phyloP scores from a whole-genome alignment of 768 basidiomycete species.

The Neoboletus brunneissimus region DNA sequence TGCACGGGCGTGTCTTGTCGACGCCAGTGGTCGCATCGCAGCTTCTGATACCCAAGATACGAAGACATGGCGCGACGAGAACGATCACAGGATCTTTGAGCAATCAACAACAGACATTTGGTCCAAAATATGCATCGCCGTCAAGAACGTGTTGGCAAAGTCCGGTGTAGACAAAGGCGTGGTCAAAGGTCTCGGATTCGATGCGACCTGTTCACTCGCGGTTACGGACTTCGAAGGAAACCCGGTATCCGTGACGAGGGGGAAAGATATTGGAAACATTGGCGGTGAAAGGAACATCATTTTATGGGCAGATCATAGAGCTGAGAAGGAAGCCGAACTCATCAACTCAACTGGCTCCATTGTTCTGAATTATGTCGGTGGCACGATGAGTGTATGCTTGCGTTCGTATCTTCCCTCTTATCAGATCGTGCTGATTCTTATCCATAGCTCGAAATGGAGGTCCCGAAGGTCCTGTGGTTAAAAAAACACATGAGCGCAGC shows the following conservation, averaged over 20 bases:
- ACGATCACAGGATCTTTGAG: constrained; percentile 92
- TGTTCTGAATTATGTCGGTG: constrained; percentile 93
- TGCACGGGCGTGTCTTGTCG: constrained; percentile 81
- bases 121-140: constrained; percentile 59
- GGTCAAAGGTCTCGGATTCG: constrained; percentile 89
- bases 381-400: constrained; percentile 81
- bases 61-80: constrained; percentile 78
- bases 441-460: constrained; percentile 91
- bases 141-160: constrained; percentile 59
- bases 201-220: constrained; percentile 95
- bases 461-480: constrained; percentile 96
- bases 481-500: constrained; percentile 79
- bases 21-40: constrained; percentile 60
- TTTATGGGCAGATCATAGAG: constrained; percentile 96
- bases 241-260: constrained; percentile 73
- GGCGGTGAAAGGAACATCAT: constrained; percentile 81
- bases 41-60: constrained; percentile 81
- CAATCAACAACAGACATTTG: constrained; percentile 92
- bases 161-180: constrained; percentile 52
- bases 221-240: constrained; percentile 73
- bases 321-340: constrained; percentile 84
- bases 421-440: constrained; percentile 6
- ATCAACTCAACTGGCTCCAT: constrained; percentile 84
- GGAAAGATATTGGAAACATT: constrained; percentile 52
- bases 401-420: neutral